Evolutionary conservation across 768 basidiomycete genomes (phyloP).

Genomic region (Gymnopilus dilepis): DNA sequence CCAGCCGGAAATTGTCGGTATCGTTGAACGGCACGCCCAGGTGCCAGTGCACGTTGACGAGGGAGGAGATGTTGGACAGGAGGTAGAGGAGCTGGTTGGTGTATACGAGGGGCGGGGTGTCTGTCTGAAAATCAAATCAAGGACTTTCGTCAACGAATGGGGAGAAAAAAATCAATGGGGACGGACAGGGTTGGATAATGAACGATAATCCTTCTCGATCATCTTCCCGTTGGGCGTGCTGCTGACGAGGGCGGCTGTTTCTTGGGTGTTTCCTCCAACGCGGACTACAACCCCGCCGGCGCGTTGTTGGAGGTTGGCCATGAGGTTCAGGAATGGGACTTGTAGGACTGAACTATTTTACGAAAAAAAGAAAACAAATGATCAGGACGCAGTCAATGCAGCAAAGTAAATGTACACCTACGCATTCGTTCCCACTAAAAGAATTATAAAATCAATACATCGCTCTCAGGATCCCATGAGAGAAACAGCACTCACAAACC

Average conservation of each 20-base stretch:
- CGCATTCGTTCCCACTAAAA: slow-evolving; percentile 56
- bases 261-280: slow-evolving; percentile 84
- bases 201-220: slow-evolving; percentile 52
- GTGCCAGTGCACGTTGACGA: slow-evolving; percentile 72
- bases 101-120: slow-evolving; percentile 70
- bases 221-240: slow-evolving; percentile 52
- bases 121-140: slow-evolving; percentile 45
- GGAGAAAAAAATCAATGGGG: background rate
- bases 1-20: slow-evolving; percentile 55
- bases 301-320: slow-evolving; percentile 71
- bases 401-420: slow-evolving; percentile 24
- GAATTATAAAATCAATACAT: background rate
- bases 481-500: slow-evolving; percentile 46
- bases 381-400: slow-evolving; percentile 33
- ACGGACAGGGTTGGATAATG: slow-evolving; percentile 46
- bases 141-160: background rate
- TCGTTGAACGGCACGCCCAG: slow-evolving; percentile 75
- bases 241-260: slow-evolving; percentile 58
- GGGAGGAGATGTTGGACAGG: slow-evolving; percentile 62
- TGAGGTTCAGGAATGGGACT: slow-evolving; percentile 78
- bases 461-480: background rate
- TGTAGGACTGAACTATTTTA: slow-evolving; percentile 47
- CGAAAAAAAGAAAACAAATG: too few relatives aligned
- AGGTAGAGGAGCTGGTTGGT: slow-evolving; percentile 71
- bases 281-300: slow-evolving; percentile 68